Base-by-base conservation (phyloP, 768 basidiomycete species). In the Mycena indigotica region DNA sequence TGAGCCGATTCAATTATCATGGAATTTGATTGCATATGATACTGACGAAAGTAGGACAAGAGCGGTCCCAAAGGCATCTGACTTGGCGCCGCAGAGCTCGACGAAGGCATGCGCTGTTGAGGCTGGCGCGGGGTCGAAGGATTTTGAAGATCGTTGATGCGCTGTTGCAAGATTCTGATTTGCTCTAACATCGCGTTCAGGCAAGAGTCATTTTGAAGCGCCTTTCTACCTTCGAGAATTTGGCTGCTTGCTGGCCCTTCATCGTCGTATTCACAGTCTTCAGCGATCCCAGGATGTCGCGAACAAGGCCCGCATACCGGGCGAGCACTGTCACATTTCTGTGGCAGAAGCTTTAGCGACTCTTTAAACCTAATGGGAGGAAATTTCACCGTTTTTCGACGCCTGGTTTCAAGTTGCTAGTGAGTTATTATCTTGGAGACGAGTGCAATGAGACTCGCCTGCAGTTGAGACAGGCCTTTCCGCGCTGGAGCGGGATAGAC, bases 251-350 rank as follows among this genome's bases (percentile, higher is more conserved):
- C 58, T 16, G 26, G 60, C 1, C 64, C 63, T 13, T 30, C 26
- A 21, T 64, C 63, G 3, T 38, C 29, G 51, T 58, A 64, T 39
- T 61, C 59, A 19, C 63, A 64, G 32, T 64, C 63, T 4, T 54
- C 60, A 4, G 57, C 53, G 5, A 49, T 24, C 17, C 23, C 28
- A 3, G 60, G 32, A 39, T 38, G 51, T 49, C 46, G 46, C 0
- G 50, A 46, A 35, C 63, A 64, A 23, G 45, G 63, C 8, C 60
- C 59, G 28, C 63, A 64, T 10, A 61, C 56, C 1, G 63, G 63
- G 3, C 23, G 39, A 8, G 1, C 35, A n/a, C 56, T 58, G 19
- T 64, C 63, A 19, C 63, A 64, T 58, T 61, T 60, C 60, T 64
- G 50, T n/a, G 32, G 23, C n/a, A n/a, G n/a, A n/a, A n/a, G n/a